Conservation (phyloP, 1,284 basidiomycete genomes). For the Cyathus olla region DNA sequence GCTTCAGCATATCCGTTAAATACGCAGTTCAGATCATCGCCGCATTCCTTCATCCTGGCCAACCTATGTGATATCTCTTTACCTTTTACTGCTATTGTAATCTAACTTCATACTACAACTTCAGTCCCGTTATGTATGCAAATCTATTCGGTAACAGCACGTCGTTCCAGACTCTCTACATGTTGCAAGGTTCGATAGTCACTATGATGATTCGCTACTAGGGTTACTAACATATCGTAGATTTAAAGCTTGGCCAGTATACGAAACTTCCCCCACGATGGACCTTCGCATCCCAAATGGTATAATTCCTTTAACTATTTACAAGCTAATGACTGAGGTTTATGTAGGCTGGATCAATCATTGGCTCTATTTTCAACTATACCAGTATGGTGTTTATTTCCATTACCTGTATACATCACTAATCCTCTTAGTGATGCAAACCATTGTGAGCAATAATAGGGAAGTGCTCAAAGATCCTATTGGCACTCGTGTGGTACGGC, state of each 20-base stretch:
- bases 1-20: slow-evolving; percentile 58
- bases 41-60: slow-evolving; percentile 65
- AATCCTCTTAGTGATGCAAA: slow-evolving; percentile 55
- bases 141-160: slow-evolving; percentile 63
- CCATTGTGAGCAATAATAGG: slow-evolving; percentile 59
- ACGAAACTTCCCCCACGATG: slow-evolving; percentile 60
- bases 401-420: neutral
- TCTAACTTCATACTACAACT: neutral
- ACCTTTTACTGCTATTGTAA: neutral
- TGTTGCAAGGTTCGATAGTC: slow-evolving; percentile 53
- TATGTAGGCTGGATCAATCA: slow-evolving; percentile 38
- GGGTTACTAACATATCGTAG: slow-evolving; percentile 18
- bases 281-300: slow-evolving; percentile 62
- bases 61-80: slow-evolving; percentile 53
- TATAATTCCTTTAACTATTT: too few relatives aligned
- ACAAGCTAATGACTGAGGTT: too few relatives aligned
- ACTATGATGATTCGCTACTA: neutral
- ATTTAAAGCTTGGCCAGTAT: slow-evolving; percentile 60
- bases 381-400: slow-evolving; percentile 44
- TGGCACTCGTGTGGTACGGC: slow-evolving; percentile 55
- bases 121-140: slow-evolving; percentile 62
- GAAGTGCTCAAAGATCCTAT: slow-evolving; percentile 59
- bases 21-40: slow-evolving; percentile 62
- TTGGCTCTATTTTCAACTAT: slow-evolving; percentile 58
- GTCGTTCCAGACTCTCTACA: slow-evolving; percentile 55